Base-by-base conservation (phyloP, 1,284 basidiomycete species). In the Sporisorium scitamineum region DNA sequence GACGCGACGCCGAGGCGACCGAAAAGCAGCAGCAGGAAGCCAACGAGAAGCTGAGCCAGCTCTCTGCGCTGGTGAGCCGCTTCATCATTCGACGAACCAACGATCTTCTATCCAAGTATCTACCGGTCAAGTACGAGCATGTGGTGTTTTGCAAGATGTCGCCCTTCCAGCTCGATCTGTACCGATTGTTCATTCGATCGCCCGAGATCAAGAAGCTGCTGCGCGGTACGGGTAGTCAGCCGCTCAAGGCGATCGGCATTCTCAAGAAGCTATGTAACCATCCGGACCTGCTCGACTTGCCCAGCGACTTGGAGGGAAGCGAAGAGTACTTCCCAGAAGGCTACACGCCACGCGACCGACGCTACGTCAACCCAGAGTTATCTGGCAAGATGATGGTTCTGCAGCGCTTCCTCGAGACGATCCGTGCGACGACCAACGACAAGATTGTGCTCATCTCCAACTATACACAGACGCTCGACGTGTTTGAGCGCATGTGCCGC, bases 381-480 rank as follows among this genome's bases (percentile, higher is more conserved):
- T 83, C 81, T 1, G 84, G 83, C 45, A 85, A 85, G 86, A 97
- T 99, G 86, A 80, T 95, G 37, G 95, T 99, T 3, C 88, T 99
- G 16, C 95, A 97, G 82, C 89, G 84, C 14, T 85, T 85, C 69
- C 58, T 85, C 22, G 67, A 71, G 32, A 73, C 79, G 44, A 85
- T 85, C 32, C 77, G 81, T 3, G 61, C 75, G 5, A 83, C 79
- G 8, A 83, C 76, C 29, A 83, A 90, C 70, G 96, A 99, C 88
- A 99, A 99, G 89, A 98, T 99, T 70, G 96, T 99, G 8, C 88
- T 99, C 45, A 98, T 99, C 85, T 95, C 93, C 84, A 99, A 99
- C 86, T 98, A 97, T 80, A 99, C 97, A 1, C 94, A 97, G 85
- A 99, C 97, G 0, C 89, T 99, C 10, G 96, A 99, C 85, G 86